Evolutionary conservation across 164 flowering plant genomes (phyloP).

Genomic region (Taxillus chinensis): DNA sequence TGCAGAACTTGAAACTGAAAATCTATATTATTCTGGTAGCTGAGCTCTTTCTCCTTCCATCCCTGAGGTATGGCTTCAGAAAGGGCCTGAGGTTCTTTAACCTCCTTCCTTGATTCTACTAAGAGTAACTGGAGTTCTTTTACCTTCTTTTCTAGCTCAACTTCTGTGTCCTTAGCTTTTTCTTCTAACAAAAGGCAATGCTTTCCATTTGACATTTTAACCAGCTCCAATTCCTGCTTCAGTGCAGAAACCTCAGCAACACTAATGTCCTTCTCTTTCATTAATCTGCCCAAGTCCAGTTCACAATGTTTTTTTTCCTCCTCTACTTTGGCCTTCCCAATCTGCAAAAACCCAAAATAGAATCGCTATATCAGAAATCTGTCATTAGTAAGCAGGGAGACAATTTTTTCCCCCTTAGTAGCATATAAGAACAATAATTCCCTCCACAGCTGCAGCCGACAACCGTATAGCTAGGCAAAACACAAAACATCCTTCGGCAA

Average conservation of each 20-base stretch:
- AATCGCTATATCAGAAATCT: too few species aligned
- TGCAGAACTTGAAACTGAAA: constrained; percentile 38
- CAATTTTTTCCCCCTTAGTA: too few species aligned
- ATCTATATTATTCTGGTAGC: constrained; percentile 37
- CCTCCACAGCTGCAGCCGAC: too few species aligned
- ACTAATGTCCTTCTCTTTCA: constrained; percentile 44
- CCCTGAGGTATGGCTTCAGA: constrained; percentile 42
- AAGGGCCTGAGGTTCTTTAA: constrained; percentile 48
- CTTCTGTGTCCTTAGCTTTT: constrained; percentile 38
- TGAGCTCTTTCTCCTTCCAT: constrained; percentile 53
- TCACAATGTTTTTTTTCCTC: constrained; percentile 62
- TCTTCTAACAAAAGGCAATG: constrained; percentile 37
- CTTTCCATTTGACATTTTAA: constrained; percentile 39
- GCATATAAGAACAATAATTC: too few species aligned
- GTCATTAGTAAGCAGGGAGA: too few species aligned
- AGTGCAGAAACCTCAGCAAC: constrained; percentile 40
- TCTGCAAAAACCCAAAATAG: constrained; percentile 25
- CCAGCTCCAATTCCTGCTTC: constrained; percentile 42
- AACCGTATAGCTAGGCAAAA: too few species aligned
- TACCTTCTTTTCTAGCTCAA: constrained; percentile 38
- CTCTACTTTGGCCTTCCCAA: constrained; percentile 55
- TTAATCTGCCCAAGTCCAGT: constrained; percentile 37
- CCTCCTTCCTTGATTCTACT: constrained; percentile 39
- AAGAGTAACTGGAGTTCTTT: constrained; percentile 24
- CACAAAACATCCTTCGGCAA: too few species aligned